Percentiles rank a stretch among this genome's conserved stretches.
phyloP scores from a whole-genome alignment of 345 rosid genomes.

The Mallotus nudiflorus region DNA sequence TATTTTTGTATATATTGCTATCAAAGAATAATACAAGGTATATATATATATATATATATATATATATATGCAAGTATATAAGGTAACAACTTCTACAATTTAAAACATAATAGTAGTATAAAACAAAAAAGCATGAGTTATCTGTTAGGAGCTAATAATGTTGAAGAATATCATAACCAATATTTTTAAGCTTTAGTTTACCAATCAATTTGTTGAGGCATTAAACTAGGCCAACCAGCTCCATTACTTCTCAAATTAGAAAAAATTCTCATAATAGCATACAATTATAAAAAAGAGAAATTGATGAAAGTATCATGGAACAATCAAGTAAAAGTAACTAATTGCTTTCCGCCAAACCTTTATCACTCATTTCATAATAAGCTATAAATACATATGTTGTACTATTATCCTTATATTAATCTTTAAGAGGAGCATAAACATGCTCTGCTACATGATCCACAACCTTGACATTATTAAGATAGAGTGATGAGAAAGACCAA shows the following conservation, averaged over 20 bases:
- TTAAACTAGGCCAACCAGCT: conserved; percentile 1
- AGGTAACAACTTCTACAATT: too few relatives aligned
- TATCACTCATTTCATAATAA: conserved; percentile 98
- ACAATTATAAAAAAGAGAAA: neutral
- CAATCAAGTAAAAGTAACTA: neutral
- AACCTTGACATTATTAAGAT: conserved; percentile 93
- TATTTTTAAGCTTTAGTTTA: too few relatives aligned
- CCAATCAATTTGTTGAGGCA: neutral
- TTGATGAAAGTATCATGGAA: neutral
- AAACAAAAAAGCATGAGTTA: too few relatives aligned
- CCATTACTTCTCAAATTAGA: neutral
- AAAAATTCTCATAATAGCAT: neutral
- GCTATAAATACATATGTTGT: conserved; percentile 90
- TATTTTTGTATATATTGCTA: too few relatives aligned
- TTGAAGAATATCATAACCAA: neutral
- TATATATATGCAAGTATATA: too few relatives aligned
- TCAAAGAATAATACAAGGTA: too few relatives aligned
- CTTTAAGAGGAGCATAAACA: conserved; percentile 73
- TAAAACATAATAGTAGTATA: too few relatives aligned
- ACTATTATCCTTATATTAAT: conserved; percentile 79
- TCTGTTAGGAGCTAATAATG: too few relatives aligned
- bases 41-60: too few relatives aligned
- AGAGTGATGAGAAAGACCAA: conserved; percentile 87
- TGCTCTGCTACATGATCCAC: conserved; percentile 83
- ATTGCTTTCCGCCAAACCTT: conserved; percentile 52